Base-by-base conservation (phyloP, 2,329 filamentous ascomycete species). In the Sporothrix euskadiensis region DNA sequence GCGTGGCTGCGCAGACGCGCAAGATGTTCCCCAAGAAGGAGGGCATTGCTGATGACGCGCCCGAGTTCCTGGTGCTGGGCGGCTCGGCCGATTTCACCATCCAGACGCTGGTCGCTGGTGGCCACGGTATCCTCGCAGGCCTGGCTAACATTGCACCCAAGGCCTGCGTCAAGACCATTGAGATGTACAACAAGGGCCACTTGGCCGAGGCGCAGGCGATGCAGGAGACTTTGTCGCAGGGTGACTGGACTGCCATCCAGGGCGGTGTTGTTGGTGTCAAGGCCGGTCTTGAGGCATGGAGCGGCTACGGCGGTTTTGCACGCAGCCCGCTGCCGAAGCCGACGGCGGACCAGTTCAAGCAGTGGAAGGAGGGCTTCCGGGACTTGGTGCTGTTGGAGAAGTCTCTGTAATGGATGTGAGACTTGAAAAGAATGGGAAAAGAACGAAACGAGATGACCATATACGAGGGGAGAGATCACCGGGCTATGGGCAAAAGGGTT, bases 11-110 rank as follows among this genome's bases (percentile, higher is more conserved):
- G 35, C 87, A 87, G 12, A 87, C 88, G 26, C 86, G 86, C 35
- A 87, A 82, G 73, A 74, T 78, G 39, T 39, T 72, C 14, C 12
- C 54, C 32, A 32, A 73, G 52, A 69, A 52, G 39, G 54, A 69
- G 35, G 12, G 56, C 39, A 32, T 19, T 59, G 16, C 3, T 35
- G 39, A 57, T n/a, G 26, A 78, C 63, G 76, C 81, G 72, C 77
- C 81, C 1, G 73, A 77, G 16, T 94, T 93, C 81, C 83, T 92
- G 78, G 91, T 91, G 76, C 87, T 93, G 78, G 91, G 90, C 32
- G 91, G 91, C 71, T 92, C 90, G 1, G 90, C 91, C 68, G 91
- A 94, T 81, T 93, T 93, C 81, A 87, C 89, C 3, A 83, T 93
- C 63, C 91, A 91, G 78, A 90, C 90, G 0, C 80, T 93, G 54